Evolutionary conservation across 2,329 filamentous ascomycete genomes (phyloP).

Genomic region (Stromatinia cepivora): DNA sequence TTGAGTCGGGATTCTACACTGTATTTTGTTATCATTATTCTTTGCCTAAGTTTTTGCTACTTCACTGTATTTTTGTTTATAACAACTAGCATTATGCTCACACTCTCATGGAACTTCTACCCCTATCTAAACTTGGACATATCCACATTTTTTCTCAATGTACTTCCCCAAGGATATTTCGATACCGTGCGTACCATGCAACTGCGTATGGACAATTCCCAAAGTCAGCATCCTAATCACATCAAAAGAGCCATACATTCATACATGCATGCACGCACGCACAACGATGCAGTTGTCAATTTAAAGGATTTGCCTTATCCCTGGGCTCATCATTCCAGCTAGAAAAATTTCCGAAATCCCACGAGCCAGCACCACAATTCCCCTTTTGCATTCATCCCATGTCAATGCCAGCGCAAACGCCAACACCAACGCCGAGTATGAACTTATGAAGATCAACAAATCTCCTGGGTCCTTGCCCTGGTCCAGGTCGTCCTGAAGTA

Average conservation of each 20-base stretch:
- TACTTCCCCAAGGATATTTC: background rate
- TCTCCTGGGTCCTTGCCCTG: background rate
- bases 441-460: conserved; percentile 16
- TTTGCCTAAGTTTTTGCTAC: no score
- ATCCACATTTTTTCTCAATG: background rate
- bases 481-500: background rate
- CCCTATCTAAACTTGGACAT: no score
- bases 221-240: background rate
- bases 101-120: no score
- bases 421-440: conserved; percentile 9
- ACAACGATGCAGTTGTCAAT: conserved; percentile 5
- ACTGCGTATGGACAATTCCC: background rate
- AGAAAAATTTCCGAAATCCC: background rate
- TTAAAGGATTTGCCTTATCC: conserved; percentile 11
- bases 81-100: no score
- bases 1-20: background rate
- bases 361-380: conserved; percentile 11
- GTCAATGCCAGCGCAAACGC: background rate
- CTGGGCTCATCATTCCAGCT: conserved; percentile 11
- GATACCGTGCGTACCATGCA: background rate
- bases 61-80: no score
- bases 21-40: background rate
- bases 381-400: conserved; percentile 1
- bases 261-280: background rate
- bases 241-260: background rate